Evolutionary conservation across 805 yeast genomes (phyloP).

Genomic region (Hemisphaericaspora nanyangensis): DNA sequence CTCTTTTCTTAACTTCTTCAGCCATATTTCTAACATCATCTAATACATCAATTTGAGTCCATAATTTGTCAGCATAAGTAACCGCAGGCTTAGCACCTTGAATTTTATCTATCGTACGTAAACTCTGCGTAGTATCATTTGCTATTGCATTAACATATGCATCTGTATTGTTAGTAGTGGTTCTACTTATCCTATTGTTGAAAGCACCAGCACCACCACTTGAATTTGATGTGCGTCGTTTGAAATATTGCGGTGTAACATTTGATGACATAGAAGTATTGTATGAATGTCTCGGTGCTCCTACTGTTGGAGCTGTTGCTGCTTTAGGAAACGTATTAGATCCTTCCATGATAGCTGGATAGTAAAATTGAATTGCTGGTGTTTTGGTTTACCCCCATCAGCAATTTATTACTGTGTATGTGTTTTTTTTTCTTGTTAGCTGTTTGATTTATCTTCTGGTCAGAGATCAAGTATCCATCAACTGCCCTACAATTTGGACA

Average conservation of each 20-base stretch:
- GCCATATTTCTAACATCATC: constrained; percentile 73
- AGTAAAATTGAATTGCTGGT: no score
- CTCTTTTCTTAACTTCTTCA: constrained; percentile 35
- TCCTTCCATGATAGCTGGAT: no score
- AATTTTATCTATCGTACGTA: constrained; percentile 41
- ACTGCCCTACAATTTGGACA: no score
- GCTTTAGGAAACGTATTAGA: no score
- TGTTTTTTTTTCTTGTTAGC: no score
- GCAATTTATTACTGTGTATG: no score
- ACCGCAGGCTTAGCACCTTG: constrained; percentile 56
- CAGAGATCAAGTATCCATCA: no score
- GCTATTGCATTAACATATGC: constrained; percentile 1
- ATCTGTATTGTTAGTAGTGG: constrained; percentile 17
- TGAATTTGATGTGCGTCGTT: constrained; percentile 13
- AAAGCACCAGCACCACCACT: no score
- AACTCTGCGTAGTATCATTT: constrained; percentile 10
- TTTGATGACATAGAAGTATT: constrained; percentile 5
- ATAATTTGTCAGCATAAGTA: constrained; percentile 69
- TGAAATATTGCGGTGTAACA: not conserved
- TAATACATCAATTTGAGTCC: constrained; percentile 85
- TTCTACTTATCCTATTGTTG: constrained; percentile 3
- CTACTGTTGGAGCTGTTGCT: constrained; percentile 5
- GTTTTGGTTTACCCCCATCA: no score
- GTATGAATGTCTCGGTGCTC: constrained; percentile 12
- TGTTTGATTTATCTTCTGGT: no score